These are phyloP conservation scores for Fusarium camptoceras DNA, from an alignment of 2,329 filamentous ascomycete genomes.

Conservation along the genomic window DNA sequence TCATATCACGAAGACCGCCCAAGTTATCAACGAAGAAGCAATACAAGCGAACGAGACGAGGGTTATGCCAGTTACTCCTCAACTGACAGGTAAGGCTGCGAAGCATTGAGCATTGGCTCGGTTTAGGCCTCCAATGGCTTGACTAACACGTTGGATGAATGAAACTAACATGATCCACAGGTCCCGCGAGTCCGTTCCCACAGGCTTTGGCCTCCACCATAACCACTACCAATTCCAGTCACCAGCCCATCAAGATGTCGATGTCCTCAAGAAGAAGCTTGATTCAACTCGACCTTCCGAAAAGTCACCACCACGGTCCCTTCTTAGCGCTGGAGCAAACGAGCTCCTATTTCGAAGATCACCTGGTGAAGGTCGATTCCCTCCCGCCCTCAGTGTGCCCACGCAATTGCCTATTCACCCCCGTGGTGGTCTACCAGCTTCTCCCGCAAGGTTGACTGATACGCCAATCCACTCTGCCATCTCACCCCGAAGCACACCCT, in stretches of 20 bases:
- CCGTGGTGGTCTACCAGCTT: conserved; percentile 56
- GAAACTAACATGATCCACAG: conserved; percentile 45
- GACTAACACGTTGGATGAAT: neutral
- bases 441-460: conserved; percentile 58
- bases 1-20: conserved; percentile 52
- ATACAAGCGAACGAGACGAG: conserved; percentile 53
- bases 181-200: conserved; percentile 56
- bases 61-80: conserved; percentile 59
- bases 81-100: conserved; percentile 51
- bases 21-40: conserved; percentile 50
- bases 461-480: conserved; percentile 61
- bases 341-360: conserved; percentile 54
- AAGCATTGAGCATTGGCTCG: conserved; percentile 2
- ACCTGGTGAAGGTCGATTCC: conserved; percentile 55
- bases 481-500: conserved; percentile 60
- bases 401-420: conserved; percentile 59
- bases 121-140: conserved; percentile 2
- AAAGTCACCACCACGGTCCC: conserved; percentile 59
- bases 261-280: conserved; percentile 67
- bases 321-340: conserved; percentile 57
- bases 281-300: conserved; percentile 60
- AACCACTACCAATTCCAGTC: conserved; percentile 62
- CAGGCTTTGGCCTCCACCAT: conserved; percentile 63
- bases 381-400: conserved; percentile 56
- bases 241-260: conserved; percentile 61